Percentiles rank a stretch among this genome's conserved stretches.
These are phyloP conservation scores for Biscogniauxia sp. DNA, from an alignment of 2,329 filamentous ascomycete species.

Conservation along the genomic window DNA sequence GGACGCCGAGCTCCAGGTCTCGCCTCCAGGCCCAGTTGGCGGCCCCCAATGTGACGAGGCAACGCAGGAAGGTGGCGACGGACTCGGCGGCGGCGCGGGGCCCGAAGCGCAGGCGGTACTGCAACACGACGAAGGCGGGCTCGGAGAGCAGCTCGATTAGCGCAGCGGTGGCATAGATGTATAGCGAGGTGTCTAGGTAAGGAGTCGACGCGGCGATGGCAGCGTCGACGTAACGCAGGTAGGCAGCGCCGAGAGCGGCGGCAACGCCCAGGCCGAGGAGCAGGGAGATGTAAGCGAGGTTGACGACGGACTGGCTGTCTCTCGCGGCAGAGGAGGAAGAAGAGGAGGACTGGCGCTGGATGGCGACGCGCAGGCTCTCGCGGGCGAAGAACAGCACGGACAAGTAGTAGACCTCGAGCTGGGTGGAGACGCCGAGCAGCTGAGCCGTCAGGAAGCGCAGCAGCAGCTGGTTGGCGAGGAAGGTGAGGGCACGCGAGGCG, in stretches of 20 bases:
- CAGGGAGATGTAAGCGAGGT: conserved; percentile 80
- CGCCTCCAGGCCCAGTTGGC: conserved; percentile 61
- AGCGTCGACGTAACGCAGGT: conserved; percentile 53
- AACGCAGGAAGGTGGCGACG: conserved; percentile 75
- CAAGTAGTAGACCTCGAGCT: conserved; percentile 89
- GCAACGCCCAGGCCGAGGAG: conserved; percentile 65
- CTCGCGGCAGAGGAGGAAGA: conserved; percentile 19
- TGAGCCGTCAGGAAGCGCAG: conserved; percentile 84
- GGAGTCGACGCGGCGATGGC: conserved; percentile 55
- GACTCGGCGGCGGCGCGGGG: conserved; percentile 81
- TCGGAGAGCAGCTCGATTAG: conserved; percentile 79
- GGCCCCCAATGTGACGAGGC: conserved; percentile 67
- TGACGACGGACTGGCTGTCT: conserved; percentile 75
- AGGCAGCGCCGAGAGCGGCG: conserved; percentile 63
- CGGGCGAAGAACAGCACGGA: conserved; percentile 93
- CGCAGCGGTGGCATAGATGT: conserved; percentile 55
- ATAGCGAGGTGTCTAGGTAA: conserved; percentile 56
- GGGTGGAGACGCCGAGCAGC: conserved; percentile 79
- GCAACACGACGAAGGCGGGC: conserved; percentile 84
- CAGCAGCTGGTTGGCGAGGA: conserved; percentile 86
- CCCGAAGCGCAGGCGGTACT: conserved; percentile 76
- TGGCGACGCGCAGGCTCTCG: conserved; percentile 85
- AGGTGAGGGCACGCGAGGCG: conserved; percentile 82
- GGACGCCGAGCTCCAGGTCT: conserved; percentile 62
- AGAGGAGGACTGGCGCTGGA: conserved; percentile 66